Conservation (phyloP, 306 rosid species). For the Astragalus glycyphyllos region DNA sequence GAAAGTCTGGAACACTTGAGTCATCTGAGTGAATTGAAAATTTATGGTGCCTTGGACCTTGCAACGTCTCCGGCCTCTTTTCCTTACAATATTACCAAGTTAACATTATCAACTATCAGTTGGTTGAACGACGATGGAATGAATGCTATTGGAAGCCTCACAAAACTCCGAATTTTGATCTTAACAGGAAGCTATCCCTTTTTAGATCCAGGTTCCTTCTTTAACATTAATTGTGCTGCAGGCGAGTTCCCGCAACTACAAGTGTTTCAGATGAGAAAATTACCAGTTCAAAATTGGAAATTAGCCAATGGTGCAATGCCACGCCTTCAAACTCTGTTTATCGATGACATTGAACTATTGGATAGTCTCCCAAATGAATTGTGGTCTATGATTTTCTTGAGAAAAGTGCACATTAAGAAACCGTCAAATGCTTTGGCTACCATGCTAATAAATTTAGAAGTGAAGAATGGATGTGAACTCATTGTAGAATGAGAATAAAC, state of each 20-base stretch:
- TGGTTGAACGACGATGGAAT: neutral
- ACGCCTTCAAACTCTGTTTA: neutral
- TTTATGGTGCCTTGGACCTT: neutral
- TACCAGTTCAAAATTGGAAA: conserved; percentile 1
- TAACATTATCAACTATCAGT: neutral
- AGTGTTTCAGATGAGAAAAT: neutral
- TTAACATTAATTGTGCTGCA: conserved; percentile 1
- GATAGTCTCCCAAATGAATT: conserved; percentile 33
- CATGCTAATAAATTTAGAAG: neutral
- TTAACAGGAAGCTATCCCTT: neutral
- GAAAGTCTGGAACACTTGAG: neutral
- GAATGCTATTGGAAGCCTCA: conserved; percentile 25
- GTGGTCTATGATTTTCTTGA: conserved; percentile 27
- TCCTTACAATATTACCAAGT: conserved; percentile 21
- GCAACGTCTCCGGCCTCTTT: neutral
- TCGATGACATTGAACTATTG: fast-evolving
- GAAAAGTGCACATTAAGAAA: neutral
- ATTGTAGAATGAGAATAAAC: neutral
- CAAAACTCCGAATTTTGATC: conserved; percentile 33
- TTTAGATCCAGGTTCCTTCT: neutral
- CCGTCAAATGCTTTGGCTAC: conserved; percentile 7
- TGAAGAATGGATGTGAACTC: conserved; percentile 14
- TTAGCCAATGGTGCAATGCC: conserved; percentile 33
- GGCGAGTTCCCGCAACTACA: conserved; percentile 4
- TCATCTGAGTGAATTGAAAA: neutral